Conservation (phyloP, 2,329 filamentous ascomycete genomes). For the Ascocoryne sarcoides region DNA sequence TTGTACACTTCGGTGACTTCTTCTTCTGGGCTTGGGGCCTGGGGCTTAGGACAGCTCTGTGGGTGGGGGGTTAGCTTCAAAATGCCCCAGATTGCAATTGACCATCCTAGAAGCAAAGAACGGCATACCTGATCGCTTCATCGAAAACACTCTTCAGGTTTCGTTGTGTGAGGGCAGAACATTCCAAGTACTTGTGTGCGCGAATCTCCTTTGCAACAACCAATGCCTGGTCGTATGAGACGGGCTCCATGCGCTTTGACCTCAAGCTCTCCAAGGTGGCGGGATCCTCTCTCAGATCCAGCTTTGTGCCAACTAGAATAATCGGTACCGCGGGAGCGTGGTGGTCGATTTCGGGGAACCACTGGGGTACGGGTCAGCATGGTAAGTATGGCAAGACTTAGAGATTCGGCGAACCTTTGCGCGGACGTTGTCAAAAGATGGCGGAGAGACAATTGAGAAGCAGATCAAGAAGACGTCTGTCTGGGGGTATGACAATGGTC, state of each 20-base stretch:
- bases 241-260: conserved; percentile 93
- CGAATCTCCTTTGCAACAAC: conserved; percentile 87
- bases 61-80: conserved; percentile 12
- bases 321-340: conserved; percentile 93
- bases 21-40: conserved; percentile 47
- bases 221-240: conserved; percentile 87
- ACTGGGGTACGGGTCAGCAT: conserved; percentile 43
- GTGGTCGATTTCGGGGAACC: conserved; percentile 96
- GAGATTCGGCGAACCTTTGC: conserved; percentile 63
- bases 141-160: conserved; percentile 99
- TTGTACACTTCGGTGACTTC: conserved; percentile 60
- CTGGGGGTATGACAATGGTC: conserved; percentile 93
- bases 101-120: not conserved
- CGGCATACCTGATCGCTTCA: conserved; percentile 83
- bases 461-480: conserved; percentile 98
- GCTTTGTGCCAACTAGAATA: conserved; percentile 93
- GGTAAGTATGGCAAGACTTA: not conserved
- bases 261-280: conserved; percentile 73
- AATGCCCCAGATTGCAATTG: not conserved
- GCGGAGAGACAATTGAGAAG: conserved; percentile 95
- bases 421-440: conserved; percentile 98
- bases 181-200: conserved; percentile 96
- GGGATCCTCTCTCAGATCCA: conserved; percentile 86
- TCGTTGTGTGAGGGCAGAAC: conserved; percentile 90
- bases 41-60: conserved; percentile 64